Conservation (phyloP, 2,329 filamentous ascomycete genomes). For the Diaporthe vexans region DNA sequence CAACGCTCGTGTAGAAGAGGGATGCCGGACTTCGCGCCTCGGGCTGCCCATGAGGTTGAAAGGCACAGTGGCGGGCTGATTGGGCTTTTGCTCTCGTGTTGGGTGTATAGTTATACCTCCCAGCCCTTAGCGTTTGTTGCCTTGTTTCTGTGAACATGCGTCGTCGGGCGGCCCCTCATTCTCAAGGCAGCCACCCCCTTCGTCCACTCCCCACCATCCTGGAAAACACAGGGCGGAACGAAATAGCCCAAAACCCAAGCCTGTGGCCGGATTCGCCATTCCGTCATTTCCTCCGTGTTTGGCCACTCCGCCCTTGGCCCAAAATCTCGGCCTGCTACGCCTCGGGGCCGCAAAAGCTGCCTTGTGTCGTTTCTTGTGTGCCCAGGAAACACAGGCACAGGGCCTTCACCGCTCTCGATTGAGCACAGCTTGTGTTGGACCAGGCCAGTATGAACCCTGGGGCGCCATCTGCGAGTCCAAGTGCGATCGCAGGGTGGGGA, state of each 20-base stretch:
- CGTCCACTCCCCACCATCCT: not conserved
- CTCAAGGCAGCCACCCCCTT: slow-evolving; percentile 2
- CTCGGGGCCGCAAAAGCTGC: slow-evolving; percentile 20
- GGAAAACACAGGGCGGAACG: not conserved
- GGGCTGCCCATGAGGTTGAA: slow-evolving; percentile 1
- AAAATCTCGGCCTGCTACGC: not conserved
- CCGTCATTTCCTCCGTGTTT: not conserved
- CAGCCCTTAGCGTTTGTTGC: slow-evolving; percentile 26
- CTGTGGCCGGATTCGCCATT: not conserved
- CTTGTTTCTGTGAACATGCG: not conserved
- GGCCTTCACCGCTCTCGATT: not conserved
- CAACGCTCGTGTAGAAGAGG: not conserved
- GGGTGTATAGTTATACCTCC: not conserved
- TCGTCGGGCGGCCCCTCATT: slow-evolving; percentile 12
- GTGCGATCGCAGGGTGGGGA: slow-evolving; percentile 6
- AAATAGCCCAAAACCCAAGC: not conserved
- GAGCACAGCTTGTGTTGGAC: not conserved
- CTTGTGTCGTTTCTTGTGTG: not conserved
- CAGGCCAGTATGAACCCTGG: not conserved
- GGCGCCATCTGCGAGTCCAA: not conserved
- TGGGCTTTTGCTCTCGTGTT: not conserved
- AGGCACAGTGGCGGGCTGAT: slow-evolving; percentile 1
- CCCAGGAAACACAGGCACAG: not conserved
- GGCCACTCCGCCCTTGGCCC: slow-evolving; percentile 1
- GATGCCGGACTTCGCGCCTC: not conserved